Conservation (phyloP, 202 grass and related monocot genomes). For the Musa balbisiana region DNA sequence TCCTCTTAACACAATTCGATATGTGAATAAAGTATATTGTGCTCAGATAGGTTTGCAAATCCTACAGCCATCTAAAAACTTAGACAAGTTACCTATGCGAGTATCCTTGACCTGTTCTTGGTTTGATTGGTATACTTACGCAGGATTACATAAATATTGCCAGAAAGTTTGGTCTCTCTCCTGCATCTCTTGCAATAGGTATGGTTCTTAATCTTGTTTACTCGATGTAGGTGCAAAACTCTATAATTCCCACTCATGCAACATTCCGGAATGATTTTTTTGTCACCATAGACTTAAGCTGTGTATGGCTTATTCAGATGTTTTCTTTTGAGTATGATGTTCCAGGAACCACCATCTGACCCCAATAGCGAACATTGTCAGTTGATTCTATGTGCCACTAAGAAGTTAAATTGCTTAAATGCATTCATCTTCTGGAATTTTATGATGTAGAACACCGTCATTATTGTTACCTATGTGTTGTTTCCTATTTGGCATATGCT, state of each 20-base stretch:
- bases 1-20: too few relatives aligned
- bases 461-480: too few relatives aligned
- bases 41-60: neutral
- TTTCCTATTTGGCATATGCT: neutral
- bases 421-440: too few relatives aligned
- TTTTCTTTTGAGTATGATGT: neutral
- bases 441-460: too few relatives aligned
- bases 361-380: neutral
- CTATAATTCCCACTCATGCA: neutral
- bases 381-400: neutral
- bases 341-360: neutral
- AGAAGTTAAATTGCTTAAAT: too few relatives aligned
- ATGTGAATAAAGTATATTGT: neutral
- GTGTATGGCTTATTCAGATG: neutral
- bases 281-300: too few relatives aligned
- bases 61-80: neutral
- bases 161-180: slow-evolving; percentile 49
- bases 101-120: neutral
- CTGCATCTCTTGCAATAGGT: slow-evolving; percentile 65
- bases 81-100: too few relatives aligned
- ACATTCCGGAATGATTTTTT: neutral
- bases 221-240: neutral
- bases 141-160: slow-evolving; percentile 67
- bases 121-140: slow-evolving; percentile 16
- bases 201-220: neutral